phyloP scores from a whole-genome alignment of 306 rosid genomes.

The Fragaria vesca region DNA sequence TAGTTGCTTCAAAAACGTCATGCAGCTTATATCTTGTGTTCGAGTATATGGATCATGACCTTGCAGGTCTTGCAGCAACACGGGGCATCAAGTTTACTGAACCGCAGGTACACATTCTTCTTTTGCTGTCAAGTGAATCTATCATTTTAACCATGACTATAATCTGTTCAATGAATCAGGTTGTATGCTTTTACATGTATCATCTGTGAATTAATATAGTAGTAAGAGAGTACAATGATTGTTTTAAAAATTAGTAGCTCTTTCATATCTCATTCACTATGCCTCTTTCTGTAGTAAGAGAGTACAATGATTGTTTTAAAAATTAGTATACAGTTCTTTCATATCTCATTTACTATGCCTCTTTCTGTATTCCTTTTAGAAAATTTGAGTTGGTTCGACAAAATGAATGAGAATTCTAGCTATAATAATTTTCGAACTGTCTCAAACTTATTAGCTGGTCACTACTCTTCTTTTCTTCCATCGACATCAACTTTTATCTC shows the following conservation, averaged over 20 bases:
- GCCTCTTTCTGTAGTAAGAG: not conserved
- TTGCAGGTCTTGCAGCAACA: conserved; percentile 62
- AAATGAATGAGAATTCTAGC: not conserved
- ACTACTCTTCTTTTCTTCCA: not conserved
- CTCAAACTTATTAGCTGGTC: not conserved
- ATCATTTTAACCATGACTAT: not conserved
- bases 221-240: not conserved
- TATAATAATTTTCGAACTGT: not conserved
- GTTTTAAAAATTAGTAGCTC: not conserved
- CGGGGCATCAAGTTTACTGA: conserved; percentile 68
- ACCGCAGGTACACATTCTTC: conserved; percentile 54
- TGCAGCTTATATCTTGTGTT: conserved; percentile 86
- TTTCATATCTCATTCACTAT: not conserved
- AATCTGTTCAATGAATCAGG: not conserved
- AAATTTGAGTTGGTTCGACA: not conserved
- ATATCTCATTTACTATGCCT: not conserved
- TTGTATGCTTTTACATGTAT: not conserved
- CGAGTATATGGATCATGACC: conserved; percentile 98
- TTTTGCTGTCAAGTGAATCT: not conserved
- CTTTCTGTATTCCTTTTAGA: not conserved
- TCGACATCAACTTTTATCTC: not conserved
- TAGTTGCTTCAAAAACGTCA: conserved; percentile 80
- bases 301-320: not conserved
- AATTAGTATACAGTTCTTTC: not conserved
- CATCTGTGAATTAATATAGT: not conserved